Evolutionary conservation across 805 yeast genomes (phyloP).

Genomic region (Myxozyma melibiosi): DNA sequence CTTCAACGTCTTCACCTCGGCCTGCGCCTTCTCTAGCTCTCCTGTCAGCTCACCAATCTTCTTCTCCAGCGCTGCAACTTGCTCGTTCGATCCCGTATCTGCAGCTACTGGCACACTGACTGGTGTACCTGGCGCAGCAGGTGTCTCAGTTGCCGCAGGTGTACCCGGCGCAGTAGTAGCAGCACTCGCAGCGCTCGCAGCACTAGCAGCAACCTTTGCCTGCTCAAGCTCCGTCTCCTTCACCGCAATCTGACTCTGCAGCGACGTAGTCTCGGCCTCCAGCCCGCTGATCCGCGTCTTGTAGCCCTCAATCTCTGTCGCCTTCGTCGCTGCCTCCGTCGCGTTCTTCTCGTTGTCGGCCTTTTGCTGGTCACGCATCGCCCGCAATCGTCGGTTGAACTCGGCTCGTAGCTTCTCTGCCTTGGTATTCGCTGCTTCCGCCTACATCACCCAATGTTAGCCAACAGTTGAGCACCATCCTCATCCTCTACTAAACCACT

Average conservation of each 20-base stretch:
- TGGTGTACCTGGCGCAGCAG: slow-evolving; percentile 6
- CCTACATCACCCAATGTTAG: slow-evolving; percentile 21
- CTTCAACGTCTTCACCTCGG: slow-evolving; percentile 11
- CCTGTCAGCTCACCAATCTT: slow-evolving; percentile 40
- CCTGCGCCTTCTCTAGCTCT: slow-evolving; percentile 13
- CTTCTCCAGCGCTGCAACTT: slow-evolving; percentile 40
- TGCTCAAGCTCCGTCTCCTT: slow-evolving; percentile 23
- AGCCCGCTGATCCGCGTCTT: slow-evolving; percentile 17
- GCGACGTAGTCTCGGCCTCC: slow-evolving; percentile 27
- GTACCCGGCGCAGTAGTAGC: slow-evolving; percentile 9
- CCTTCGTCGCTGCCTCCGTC: slow-evolving; percentile 27
- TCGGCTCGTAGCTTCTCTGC: slow-evolving; percentile 34
- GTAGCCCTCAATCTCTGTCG: slow-evolving; percentile 28
- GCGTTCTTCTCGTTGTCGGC: slow-evolving; percentile 26
- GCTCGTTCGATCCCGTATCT: neutral
- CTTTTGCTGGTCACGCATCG: slow-evolving; percentile 23
- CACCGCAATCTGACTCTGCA: slow-evolving; percentile 21
- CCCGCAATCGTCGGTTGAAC: slow-evolving; percentile 37
- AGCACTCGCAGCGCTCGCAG: neutral
- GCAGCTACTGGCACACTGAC: slow-evolving; percentile 2
- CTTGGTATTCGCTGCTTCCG: slow-evolving; percentile 18
- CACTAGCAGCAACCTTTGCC: slow-evolving; percentile 22
- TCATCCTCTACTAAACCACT: neutral
- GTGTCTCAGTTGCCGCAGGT: slow-evolving; percentile 4
- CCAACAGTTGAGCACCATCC: neutral